A percentile compares a stretch with the other conserved stretches of the same genome.
phyloP scores from a whole-genome alignment of 208 protist species.

The Balamuthia mandrillaris region DNA sequence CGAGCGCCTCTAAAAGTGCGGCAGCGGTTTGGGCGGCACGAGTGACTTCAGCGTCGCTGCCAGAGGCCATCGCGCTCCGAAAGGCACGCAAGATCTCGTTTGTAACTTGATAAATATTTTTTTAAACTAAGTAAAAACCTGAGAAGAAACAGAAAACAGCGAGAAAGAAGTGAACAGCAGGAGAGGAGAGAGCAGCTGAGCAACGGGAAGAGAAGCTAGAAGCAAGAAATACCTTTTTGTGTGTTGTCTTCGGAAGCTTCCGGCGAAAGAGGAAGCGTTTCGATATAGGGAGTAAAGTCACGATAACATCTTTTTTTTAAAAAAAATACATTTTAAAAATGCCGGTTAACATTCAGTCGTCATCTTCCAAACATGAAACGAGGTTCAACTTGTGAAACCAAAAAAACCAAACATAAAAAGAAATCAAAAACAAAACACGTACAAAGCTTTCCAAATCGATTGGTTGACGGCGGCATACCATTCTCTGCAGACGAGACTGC shows the following conservation, averaged over 20 bases:
- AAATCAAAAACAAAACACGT: background rate
- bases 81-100: background rate
- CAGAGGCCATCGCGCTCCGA: background rate
- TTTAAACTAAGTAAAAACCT: background rate
- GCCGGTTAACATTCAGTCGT: background rate
- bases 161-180: background rate
- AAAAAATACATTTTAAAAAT: background rate
- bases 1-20: background rate
- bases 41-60: background rate
- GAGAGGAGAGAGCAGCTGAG: background rate
- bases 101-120: background rate
- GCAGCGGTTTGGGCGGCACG: background rate
- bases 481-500: background rate
- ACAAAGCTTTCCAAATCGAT: slow-evolving; percentile 17
- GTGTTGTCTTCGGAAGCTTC: background rate
- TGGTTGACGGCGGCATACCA: background rate
- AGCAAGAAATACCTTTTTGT: slow-evolving; percentile 3
- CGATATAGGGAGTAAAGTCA: background rate
- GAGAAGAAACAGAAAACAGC: background rate
- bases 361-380: background rate
- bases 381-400: background rate
- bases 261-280: background rate
- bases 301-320: background rate
- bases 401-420: background rate
- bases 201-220: too few species aligned